Evolutionary conservation across 129 eudicot species (phyloP).

Genomic region (Glebionis coronaria): DNA sequence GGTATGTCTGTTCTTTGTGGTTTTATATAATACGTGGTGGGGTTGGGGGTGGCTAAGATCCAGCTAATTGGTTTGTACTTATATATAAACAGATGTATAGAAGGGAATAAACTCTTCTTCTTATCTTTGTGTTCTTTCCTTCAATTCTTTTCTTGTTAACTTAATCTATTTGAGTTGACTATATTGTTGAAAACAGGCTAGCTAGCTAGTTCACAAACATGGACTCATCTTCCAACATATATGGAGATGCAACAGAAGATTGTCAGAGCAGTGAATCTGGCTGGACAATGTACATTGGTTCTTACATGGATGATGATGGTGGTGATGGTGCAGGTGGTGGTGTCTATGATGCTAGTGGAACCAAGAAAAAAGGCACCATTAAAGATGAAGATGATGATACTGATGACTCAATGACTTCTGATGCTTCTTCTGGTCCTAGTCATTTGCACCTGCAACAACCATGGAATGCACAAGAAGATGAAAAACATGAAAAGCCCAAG

Average conservation of each 20-base stretch:
- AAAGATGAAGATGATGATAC: constrained; percentile 46
- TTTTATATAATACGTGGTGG: constrained; percentile 23
- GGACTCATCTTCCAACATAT: constrained; percentile 51
- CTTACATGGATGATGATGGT: constrained; percentile 38
- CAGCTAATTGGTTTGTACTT: constrained; percentile 38
- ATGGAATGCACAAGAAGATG: constrained; percentile 26
- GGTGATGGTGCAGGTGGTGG: constrained; percentile 4
- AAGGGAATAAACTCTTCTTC: constrained; percentile 42
- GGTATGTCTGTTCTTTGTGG: constrained; percentile 52
- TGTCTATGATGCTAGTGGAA: constrained; percentile 20
- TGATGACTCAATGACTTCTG: constrained; percentile 90
- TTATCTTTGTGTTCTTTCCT: constrained; percentile 22
- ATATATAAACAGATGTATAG: constrained; percentile 38
- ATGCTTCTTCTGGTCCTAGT: constrained; percentile 81
- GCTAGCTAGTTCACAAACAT: constrained; percentile 13
- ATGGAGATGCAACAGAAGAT: constrained; percentile 45
- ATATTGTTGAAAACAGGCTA: constrained; percentile 29
- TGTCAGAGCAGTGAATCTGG: constrained; percentile 66
- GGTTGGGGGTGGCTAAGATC: constrained; percentile 39
- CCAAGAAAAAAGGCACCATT: constrained; percentile 6
- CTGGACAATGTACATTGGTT: constrained; percentile 63
- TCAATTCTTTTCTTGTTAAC: constrained; percentile 15
- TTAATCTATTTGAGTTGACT: constrained; percentile 28
- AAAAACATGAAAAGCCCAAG: constrained; percentile 12
- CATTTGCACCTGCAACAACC: constrained; percentile 35